Evolutionary conservation across 1,284 basidiomycete species (phyloP), one percentile per base, ranked within the genome.

Genomic region (Vanrija humicola): DNA sequence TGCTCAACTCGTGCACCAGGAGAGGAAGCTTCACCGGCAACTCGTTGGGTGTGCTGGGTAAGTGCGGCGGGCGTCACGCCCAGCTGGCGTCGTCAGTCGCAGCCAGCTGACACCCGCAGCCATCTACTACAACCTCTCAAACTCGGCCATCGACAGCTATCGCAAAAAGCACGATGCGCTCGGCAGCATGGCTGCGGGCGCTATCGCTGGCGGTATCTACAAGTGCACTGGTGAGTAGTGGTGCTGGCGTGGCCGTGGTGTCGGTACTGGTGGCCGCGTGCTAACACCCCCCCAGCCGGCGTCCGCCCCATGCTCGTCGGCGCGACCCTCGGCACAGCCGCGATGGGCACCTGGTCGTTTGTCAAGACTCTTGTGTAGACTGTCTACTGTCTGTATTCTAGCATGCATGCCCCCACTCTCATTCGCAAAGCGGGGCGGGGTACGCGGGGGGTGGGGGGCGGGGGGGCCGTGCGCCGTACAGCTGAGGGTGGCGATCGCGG

Each of bases 1-100:
- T 98, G 58, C 83, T 98, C 67, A 99, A 98, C 82, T 89, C 91
- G 74, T 86, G 97, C 74, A 98, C 95, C 59, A 82, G 95, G 78
- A 84, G 96, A 79, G 96, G 96, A 44, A 94, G 89, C 50, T 97
- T 97, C 79, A 87, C 97, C 77, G 96, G 94, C 70, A 99, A 98
- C 82, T 97, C 91, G 72, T 90, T 94, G 73, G 96, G 96, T 77
- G 90, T 98, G 61, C 81, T 98, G 64, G 95, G 94, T 96, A 69
- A 62, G 80, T 74, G 2, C 1, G 6, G 15, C 15, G 8, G 8
- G 38, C 34, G 26, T 26, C 49, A 38, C n/a, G 12, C 8, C 21
- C 46, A 46, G 21, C n/a, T n/a, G n/a, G n/a, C n/a, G n/a, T n/a
- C n/a, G n/a, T n/a, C n/a, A 39, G 43, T 38, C 21, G 39, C 14